phyloP scores from a whole-genome alignment of 148 eudicot genomes.

The Vaccinium myrtillus region DNA sequence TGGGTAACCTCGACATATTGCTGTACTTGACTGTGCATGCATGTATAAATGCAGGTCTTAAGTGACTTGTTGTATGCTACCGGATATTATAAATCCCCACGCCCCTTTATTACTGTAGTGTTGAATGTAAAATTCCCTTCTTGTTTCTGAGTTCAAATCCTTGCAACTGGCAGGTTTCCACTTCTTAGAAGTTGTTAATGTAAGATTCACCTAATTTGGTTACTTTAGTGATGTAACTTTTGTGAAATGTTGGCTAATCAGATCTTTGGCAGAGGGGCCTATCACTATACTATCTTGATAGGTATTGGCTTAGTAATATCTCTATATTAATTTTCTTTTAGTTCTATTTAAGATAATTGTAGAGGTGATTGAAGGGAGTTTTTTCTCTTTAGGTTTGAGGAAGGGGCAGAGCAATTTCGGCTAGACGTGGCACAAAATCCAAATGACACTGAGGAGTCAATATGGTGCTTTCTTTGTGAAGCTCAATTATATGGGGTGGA shows the following conservation, averaged over 20 bases:
- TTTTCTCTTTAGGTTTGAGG: slow-evolving; percentile 61
- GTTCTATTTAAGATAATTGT: background rate
- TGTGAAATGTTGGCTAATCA: slow-evolving; percentile 29
- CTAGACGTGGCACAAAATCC: slow-evolving; percentile 94
- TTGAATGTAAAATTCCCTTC: background rate
- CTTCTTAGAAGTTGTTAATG: background rate
- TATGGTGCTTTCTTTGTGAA: slow-evolving; percentile 98
- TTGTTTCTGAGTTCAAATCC: background rate
- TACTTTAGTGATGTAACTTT: background rate
- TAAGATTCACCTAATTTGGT: background rate
- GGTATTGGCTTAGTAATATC: slow-evolving; percentile 35
- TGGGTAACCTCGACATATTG: slow-evolving; percentile 1
- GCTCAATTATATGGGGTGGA: slow-evolving; percentile 80
- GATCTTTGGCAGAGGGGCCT: slow-evolving; percentile 99
- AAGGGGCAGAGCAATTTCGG: slow-evolving; percentile 89
- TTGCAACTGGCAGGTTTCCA: background rate
- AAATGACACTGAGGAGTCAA: slow-evolving; percentile 94
- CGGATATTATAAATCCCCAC: background rate
- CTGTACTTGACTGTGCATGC: background rate
- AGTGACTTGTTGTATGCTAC: background rate
- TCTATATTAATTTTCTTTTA: background rate
- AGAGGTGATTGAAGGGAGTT: background rate
- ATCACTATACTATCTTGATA: slow-evolving; percentile 83
- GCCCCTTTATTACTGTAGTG: background rate
- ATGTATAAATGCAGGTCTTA: background rate